A percentile compares a stretch with the other conserved stretches of the same genome.
Conservation (phyloP, 106 monocot genomes). For the Chionographis japonica region DNA sequence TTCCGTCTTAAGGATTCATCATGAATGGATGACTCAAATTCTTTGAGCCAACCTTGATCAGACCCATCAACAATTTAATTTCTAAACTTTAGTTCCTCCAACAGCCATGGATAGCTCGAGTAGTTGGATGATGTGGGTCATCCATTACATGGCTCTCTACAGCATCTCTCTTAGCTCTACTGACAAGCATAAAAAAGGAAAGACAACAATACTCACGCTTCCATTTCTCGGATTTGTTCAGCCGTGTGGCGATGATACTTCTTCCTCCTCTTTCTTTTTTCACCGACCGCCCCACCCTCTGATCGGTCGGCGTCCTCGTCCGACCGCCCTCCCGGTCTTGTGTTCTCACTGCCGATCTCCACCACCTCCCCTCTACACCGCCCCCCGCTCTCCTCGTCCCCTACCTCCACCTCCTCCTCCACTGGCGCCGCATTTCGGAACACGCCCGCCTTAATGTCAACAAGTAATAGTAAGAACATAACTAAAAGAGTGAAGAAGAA, state of each 20-base stretch:
- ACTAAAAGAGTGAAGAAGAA: too few relatives aligned
- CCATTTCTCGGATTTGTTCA: slow-evolving; percentile 69
- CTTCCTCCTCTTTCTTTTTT: slow-evolving; percentile 50
- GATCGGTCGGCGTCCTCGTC: slow-evolving; percentile 16
- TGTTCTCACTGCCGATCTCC: slow-evolving; percentile 53
- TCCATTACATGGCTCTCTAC: too few relatives aligned
- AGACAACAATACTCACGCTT: slow-evolving; percentile 40
- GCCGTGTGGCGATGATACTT: slow-evolving; percentile 66
- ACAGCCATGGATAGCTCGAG: too few relatives aligned
- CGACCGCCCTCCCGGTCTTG: slow-evolving; percentile 23
- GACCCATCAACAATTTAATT: too few relatives aligned
- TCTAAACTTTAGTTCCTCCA: too few relatives aligned
- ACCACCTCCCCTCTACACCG: slow-evolving; percentile 12
- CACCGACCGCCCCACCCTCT: not conserved
- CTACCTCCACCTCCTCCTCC: slow-evolving; percentile 41
- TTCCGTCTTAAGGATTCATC: too few relatives aligned
- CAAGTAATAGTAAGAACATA: not conserved
- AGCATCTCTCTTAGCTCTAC: too few relatives aligned
- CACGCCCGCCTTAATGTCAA: slow-evolving; percentile 37
- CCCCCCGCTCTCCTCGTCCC: slow-evolving; percentile 27
- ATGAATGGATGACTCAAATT: too few relatives aligned
- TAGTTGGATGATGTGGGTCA: too few relatives aligned
- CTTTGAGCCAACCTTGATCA: too few relatives aligned
- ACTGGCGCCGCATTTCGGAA: slow-evolving; percentile 26
- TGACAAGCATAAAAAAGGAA: not conserved